phyloP scores from a whole-genome alignment of 352 stramenopile species.

The Globisporangium polare region DNA sequence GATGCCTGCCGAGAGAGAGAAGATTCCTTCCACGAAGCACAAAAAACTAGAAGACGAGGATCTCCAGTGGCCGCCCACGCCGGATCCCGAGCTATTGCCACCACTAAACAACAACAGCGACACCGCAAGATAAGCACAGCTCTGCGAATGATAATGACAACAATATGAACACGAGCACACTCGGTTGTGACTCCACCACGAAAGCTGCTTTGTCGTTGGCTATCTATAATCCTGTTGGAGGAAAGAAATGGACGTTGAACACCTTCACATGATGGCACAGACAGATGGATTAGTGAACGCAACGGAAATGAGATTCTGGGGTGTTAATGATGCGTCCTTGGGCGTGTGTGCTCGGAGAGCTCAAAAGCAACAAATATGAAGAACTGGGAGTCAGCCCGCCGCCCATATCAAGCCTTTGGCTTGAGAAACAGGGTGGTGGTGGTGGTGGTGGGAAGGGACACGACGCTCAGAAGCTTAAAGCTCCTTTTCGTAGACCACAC shows the following conservation, averaged over 20 bases:
- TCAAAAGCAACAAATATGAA: neutral
- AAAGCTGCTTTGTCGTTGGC: no score
- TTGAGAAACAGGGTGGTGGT: neutral
- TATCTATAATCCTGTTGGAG: no score
- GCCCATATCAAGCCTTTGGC: no score
- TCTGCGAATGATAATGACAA: slow-evolving; percentile 1
- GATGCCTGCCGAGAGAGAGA: slow-evolving; percentile 7
- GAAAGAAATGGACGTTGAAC: no score
- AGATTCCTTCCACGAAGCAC: slow-evolving; percentile 9
- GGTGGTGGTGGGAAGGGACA: neutral
- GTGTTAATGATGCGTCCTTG: neutral
- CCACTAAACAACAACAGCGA: slow-evolving; percentile 2
- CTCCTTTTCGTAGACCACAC: slow-evolving; percentile 81
- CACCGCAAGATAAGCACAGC: neutral
- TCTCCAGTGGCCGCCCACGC: slow-evolving; percentile 7
- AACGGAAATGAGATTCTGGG: neutral
- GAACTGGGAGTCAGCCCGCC: no score
- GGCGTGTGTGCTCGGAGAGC: neutral
- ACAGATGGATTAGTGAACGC: neutral
- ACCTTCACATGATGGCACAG: neutral
- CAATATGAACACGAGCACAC: neutral
- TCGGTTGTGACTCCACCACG: neutral
- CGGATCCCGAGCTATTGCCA: slow-evolving; percentile 13
- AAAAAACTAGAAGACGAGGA: slow-evolving; percentile 25
- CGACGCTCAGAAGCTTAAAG: slow-evolving; percentile 21